These are phyloP conservation scores for Polytolypa hystricis DNA, from an alignment of 2,329 filamentous ascomycete species.

Conservation along the genomic window DNA sequence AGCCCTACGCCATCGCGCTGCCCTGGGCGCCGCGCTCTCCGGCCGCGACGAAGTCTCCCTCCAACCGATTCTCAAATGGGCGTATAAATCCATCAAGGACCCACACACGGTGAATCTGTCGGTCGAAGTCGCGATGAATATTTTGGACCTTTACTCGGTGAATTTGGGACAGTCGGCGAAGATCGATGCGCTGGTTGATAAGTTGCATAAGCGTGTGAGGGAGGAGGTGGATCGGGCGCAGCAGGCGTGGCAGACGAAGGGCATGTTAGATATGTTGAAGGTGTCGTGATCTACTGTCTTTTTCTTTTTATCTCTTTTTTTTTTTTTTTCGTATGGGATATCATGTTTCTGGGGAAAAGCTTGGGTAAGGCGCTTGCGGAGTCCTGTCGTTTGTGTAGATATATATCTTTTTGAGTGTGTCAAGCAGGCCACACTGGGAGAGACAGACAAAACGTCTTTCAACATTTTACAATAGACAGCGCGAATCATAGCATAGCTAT, in stretches of 20 bases:
- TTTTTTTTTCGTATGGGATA: background rate
- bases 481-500: no score
- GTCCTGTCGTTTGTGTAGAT: background rate
- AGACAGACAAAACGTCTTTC: no score
- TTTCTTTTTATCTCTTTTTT: background rate
- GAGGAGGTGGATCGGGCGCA: constrained; percentile 74
- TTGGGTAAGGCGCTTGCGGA: background rate
- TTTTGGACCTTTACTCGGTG: constrained; percentile 80
- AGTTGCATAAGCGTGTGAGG: constrained; percentile 59
- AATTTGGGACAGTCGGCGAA: constrained; percentile 63
- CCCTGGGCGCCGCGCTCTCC: constrained; percentile 67
- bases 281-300: constrained; percentile 6
- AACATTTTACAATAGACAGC: no score
- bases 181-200: constrained; percentile 59
- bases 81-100: constrained; percentile 68
- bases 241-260: constrained; percentile 66
- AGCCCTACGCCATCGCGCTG: constrained; percentile 77
- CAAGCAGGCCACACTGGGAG: no score
- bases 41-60: constrained; percentile 71
- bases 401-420: no score
- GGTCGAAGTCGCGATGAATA: constrained; percentile 68
- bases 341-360: background rate
- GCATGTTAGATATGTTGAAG: constrained; percentile 73
- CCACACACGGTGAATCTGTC: constrained; percentile 71
- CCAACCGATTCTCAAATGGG: constrained; percentile 73